Base-by-base conservation (phyloP, 2,329 filamentous ascomycete genomes). In the Verticillium tricorpus region DNA sequence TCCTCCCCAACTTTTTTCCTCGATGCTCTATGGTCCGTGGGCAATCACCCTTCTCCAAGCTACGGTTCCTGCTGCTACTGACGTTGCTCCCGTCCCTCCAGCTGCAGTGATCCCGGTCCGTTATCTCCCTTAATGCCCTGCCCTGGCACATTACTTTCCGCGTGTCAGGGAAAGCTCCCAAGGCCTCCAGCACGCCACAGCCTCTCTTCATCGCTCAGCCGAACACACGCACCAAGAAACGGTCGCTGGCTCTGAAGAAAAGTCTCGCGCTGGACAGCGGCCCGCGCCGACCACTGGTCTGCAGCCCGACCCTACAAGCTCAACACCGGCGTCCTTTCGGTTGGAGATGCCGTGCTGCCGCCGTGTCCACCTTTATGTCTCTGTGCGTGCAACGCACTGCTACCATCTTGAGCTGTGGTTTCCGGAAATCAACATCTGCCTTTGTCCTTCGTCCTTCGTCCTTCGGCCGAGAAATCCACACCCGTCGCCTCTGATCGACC, bases 61-160 rank as follows among this genome's bases (percentile, higher is more conserved):
- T 52, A 52, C 19, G 45, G 45, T 52, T 52, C 45, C 45, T 52
- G 45, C 45, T 52, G 45, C 45, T 52, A 22, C 45, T 52, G 45
- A 52, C 45, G 45, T 40, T 45, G 57, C 37, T 58, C 57, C 57
- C 57, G 57, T 58, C 57, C 55, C 55, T 57, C 55, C 55, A 57
- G 31, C 57, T 58, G 57, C 37, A 58, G 22, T 58, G 56, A 58
- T 58, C 56, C 56, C 34, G 56, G 56, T 40, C 35, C 56, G 45
- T 52, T 52, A 52, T 52, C 45, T 52, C 45, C 45, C 45, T 19
- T 52, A 52, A 22, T 52, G 45, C 45, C 45, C 11, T 22, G 45
- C 45, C 45, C 45, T 52, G 45, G 45, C 19, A 52, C 45, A 52
- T 52, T 22, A 25, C 45, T 52, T 22, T 52, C 45, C 45, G 45